Evolutionary conservation across 1,284 basidiomycete genomes (phyloP).

Genomic region (Cystobasidiaceae sp.): DNA sequence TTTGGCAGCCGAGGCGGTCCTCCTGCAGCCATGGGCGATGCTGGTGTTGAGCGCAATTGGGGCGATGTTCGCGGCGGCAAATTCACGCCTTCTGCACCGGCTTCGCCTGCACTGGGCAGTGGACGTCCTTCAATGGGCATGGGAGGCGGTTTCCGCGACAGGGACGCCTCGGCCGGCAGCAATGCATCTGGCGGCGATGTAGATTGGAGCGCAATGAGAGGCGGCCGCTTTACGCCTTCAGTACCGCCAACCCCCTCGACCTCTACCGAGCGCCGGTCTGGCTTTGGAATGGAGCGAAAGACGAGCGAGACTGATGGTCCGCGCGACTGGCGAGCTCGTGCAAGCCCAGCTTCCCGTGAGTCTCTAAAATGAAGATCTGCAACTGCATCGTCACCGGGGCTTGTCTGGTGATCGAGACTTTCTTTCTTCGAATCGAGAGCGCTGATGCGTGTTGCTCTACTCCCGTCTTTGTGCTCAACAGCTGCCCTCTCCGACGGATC

Average conservation of each 20-base stretch:
- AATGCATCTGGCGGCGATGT: conserved; percentile 41
- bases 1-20: conserved; percentile 32
- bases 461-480: neutral
- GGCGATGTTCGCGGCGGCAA: conserved; percentile 49
- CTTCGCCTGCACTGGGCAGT: conserved; percentile 27
- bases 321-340: conserved; percentile 20
- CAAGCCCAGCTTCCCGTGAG: conserved; percentile 13
- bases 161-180: conserved; percentile 3
- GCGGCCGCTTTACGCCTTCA: conserved; percentile 50
- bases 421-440: no score
- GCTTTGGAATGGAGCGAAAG: conserved; percentile 3
- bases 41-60: conserved; percentile 49
- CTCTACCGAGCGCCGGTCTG: neutral
- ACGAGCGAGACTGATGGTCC: conserved; percentile 2
- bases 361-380: neutral
- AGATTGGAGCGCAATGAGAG: conserved; percentile 49
- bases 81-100: conserved; percentile 47
- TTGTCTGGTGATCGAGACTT: no score
- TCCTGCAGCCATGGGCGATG: conserved; percentile 35
- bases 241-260: conserved; percentile 19
- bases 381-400: no score
- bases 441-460: no score
- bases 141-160: conserved; percentile 27
- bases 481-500: conserved; percentile 35
- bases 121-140: conserved; percentile 2